phyloP scores from a whole-genome alignment of 2,329 filamentous ascomycete genomes.

The Penicillium hordei region DNA sequence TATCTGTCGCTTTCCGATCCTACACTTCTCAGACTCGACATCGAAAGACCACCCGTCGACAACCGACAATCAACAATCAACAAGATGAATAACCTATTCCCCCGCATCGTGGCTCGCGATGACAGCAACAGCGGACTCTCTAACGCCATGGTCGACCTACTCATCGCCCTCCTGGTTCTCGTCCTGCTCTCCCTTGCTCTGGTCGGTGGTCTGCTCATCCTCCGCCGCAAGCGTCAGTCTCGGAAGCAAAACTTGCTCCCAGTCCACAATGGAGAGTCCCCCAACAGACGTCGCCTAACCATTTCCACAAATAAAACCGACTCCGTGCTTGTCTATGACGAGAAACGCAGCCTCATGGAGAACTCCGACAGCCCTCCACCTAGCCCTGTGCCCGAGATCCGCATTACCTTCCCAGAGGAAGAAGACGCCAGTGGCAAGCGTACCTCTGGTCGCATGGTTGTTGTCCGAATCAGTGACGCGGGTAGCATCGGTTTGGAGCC shows the following conservation, averaged over 20 bases:
- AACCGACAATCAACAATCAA: constrained; percentile 10
- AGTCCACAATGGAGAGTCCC: constrained; percentile 63
- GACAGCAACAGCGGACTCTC: constrained; percentile 52
- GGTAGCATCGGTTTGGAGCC: constrained; percentile 85
- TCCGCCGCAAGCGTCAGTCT: constrained; percentile 66
- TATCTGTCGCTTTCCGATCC: constrained; percentile 2
- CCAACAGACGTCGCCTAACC: constrained; percentile 59
- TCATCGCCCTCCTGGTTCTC: constrained; percentile 77
- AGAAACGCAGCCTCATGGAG: constrained; percentile 75
- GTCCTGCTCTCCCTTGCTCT: constrained; percentile 70
- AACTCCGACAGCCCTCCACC: constrained; percentile 73
- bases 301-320: constrained; percentile 63
- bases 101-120: constrained; percentile 53
- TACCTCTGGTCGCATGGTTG: constrained; percentile 82
- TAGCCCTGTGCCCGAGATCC: constrained; percentile 90
- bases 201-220: constrained; percentile 66
- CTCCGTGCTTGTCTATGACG: constrained; percentile 72
- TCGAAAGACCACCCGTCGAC: constrained; percentile 6
- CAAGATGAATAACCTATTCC: constrained; percentile 44
- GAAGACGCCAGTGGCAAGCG: constrained; percentile 74
- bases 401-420: constrained; percentile 96
- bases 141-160: constrained; percentile 67
- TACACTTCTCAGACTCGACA: background rate
- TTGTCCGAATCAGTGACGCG: constrained; percentile 86
- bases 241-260: constrained; percentile 57